These are phyloP conservation scores for Thuidium tamariscinum DNA, from an alignment of 225 moss, liverwort and hornwort species.

Conservation along the genomic window DNA sequence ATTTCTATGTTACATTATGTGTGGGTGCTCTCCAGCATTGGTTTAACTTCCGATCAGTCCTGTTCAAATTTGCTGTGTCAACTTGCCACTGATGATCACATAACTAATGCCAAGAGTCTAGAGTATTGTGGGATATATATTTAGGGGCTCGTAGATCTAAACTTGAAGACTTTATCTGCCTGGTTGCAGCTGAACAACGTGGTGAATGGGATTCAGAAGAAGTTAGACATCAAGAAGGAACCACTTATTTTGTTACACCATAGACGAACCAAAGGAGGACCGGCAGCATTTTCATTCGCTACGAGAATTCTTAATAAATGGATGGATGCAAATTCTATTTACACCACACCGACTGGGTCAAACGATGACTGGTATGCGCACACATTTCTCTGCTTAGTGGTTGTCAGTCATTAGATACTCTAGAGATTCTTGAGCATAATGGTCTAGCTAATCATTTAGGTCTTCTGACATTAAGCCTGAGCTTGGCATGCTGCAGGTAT, in stretches of 20 bases:
- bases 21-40: background rate
- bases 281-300: slow-evolving; percentile 44
- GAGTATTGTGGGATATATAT: background rate
- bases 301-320: slow-evolving; percentile 47
- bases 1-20: background rate
- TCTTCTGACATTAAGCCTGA: background rate
- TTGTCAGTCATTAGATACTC: background rate
- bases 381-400: background rate
- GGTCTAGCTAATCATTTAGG: background rate
- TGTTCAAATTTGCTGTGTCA: background rate
- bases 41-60: background rate
- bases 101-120: background rate
- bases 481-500: slow-evolving; percentile 54
- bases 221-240: slow-evolving; percentile 27
- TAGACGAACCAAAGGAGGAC: slow-evolving; percentile 67
- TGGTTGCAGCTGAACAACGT: slow-evolving; percentile 68
- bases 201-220: slow-evolving; percentile 50
- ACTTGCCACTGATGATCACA: background rate
- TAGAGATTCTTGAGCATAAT: background rate
- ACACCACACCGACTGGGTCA: slow-evolving; percentile 88
- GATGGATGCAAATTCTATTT: slow-evolving; percentile 45
- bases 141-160: background rate
- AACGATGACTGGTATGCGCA: slow-evolving; percentile 83
- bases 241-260: slow-evolving; percentile 85
- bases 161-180: background rate